phyloP scores from a whole-genome alignment of 805 yeast species.

The Yamadazyma endophytica region DNA sequence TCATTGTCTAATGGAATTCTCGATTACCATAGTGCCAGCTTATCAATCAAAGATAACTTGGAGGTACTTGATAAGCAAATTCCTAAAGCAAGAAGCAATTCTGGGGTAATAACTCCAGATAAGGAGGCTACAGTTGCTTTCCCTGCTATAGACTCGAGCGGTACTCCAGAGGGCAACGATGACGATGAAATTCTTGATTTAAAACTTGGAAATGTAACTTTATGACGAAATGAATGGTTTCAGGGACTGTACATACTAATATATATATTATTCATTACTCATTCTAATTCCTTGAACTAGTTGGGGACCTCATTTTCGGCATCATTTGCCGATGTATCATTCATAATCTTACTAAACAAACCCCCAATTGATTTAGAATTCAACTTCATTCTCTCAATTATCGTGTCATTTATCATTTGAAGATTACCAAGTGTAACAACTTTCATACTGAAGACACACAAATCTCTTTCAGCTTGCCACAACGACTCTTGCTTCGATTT shows the following conservation, averaged over 20 bases:
- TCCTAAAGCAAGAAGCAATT: background rate
- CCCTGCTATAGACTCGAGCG: constrained; percentile 6
- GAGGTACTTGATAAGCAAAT: no score
- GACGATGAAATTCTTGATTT: no score
- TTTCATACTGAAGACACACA: constrained; percentile 40
- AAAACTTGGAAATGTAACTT: no score
- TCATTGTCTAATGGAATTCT: constrained; percentile 10
- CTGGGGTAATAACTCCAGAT: constrained; percentile 11
- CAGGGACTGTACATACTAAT: no score
- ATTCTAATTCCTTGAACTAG: background rate
- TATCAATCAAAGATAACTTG: no score
- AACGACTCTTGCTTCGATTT: constrained; percentile 6
- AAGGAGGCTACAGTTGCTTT: constrained; percentile 6
- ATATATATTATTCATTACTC: background rate
- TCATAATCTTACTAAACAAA: constrained; percentile 19
- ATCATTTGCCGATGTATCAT: constrained; percentile 1
- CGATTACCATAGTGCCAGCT: constrained; percentile 5
- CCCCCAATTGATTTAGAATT: constrained; percentile 36
- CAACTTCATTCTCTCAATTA: constrained; percentile 29
- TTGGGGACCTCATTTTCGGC: background rate
- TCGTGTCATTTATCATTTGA: constrained; percentile 22
- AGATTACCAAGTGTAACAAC: constrained; percentile 30
- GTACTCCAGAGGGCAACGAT: no score
- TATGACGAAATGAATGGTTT: no score
- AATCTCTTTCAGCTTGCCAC: constrained; percentile 38